These are phyloP conservation scores for Carex littledalei DNA, from an alignment of 176 grass and related monocot genomes.

Conservation along the genomic window DNA sequence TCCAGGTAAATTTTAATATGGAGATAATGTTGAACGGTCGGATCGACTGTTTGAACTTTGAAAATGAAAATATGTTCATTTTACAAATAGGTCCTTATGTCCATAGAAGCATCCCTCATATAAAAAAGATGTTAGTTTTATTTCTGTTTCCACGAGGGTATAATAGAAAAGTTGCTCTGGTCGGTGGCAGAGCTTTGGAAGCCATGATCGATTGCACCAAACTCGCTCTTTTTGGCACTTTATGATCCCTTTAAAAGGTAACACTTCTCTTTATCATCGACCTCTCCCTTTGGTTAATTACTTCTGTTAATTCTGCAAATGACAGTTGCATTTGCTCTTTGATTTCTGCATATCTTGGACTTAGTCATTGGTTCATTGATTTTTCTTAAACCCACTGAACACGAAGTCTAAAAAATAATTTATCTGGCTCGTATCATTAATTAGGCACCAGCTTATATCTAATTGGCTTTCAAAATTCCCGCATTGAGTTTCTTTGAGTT, in stretches of 20 bases:
- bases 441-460: not conserved
- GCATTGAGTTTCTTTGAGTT: not conserved
- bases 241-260: conserved; percentile 1
- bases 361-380: not conserved
- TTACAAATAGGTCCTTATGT: too few species aligned
- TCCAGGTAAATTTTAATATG: too few species aligned
- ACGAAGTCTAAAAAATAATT: not conserved
- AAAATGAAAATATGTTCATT: too few species aligned
- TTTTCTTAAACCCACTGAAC: not conserved
- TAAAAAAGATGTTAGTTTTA: not conserved
- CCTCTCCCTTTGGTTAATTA: not conserved
- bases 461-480: not conserved
- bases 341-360: not conserved
- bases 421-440: not conserved
- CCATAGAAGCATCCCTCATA: too few species aligned
- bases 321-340: not conserved
- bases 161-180: not conserved
- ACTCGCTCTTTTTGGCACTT: conserved; percentile 2
- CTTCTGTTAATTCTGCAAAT: not conserved
- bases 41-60: too few species aligned
- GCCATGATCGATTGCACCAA: conserved; percentile 18
- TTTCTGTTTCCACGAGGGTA: conserved; percentile 4
- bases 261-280: not conserved
- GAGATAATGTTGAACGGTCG: too few species aligned
- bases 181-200: not conserved